These are phyloP conservation scores for Candida caryicola DNA, from an alignment of 805 yeast species.

Conservation along the genomic window DNA sequence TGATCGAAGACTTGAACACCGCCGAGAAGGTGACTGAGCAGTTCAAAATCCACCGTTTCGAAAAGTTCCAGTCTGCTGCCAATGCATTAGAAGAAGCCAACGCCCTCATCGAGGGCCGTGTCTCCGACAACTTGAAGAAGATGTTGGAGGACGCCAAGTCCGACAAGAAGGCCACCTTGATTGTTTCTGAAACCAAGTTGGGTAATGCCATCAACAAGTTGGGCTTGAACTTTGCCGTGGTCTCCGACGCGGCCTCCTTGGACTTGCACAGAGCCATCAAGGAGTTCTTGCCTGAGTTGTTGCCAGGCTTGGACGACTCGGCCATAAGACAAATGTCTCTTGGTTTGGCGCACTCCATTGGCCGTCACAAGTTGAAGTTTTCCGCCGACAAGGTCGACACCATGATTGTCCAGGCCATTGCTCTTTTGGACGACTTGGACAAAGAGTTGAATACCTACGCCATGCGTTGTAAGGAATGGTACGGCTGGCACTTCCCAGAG, in stretches of 20 bases:
- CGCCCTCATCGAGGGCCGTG: conserved; percentile 89
- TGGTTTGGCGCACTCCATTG: conserved; percentile 97
- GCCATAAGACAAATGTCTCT: conserved; percentile 92
- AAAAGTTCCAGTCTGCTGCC: conserved; percentile 92
- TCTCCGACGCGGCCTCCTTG: conserved; percentile 91
- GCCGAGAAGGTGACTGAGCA: conserved; percentile 85
- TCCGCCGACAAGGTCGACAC: conserved; percentile 98
- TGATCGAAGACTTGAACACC: conserved; percentile 73
- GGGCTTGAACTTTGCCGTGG: conserved; percentile 82
- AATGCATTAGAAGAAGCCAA: conserved; percentile 95
- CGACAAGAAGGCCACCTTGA: conserved; percentile 80
- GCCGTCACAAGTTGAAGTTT: conserved; percentile 96
- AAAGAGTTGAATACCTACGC: conserved; percentile 97
- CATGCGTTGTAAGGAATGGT: conserved; percentile 99
- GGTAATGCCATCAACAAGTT: conserved; percentile 96
- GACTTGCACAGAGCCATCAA: conserved; percentile 95
- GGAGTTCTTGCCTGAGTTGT: conserved; percentile 87
- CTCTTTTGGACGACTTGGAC: conserved; percentile 92
- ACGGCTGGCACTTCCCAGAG: conserved; percentile 99
- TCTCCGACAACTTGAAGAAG: conserved; percentile 75
- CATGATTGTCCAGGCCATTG: conserved; percentile 98
- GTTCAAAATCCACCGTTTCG: conserved; percentile 92
- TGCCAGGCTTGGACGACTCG: conserved; percentile 87
- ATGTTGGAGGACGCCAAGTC: conserved; percentile 72
- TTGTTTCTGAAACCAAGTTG: conserved; percentile 92